Base-by-base conservation (phyloP, 108 stramenopile species). In the Schizochytrium sp. region DNA sequence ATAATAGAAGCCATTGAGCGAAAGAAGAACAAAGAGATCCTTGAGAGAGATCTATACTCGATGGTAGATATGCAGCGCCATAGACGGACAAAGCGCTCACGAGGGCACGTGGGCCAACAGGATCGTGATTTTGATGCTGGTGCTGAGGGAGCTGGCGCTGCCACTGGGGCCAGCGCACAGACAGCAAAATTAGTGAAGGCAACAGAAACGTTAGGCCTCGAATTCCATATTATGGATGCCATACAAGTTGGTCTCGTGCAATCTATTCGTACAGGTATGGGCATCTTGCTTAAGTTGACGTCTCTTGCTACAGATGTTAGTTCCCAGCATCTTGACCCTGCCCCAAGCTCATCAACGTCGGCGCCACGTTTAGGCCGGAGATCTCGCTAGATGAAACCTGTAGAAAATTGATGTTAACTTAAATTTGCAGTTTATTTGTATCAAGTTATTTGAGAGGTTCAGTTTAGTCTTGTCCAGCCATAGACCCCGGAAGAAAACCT, bases 11-110 rank as follows among this genome's bases (percentile, higher is more conserved):
- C 76, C 28, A 1, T 83, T 5, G 53, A 83, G 7, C 19, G 40
- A 38, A 83, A 83, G 47, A 83, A 83, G 28, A 42, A 83, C 76
- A 83, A 55, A 38, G 15, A 83, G 28, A 83, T 83, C 50, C 76
- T 83, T 10, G 53, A 83, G 47, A 46, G 76, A 17, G 76, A 83
- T 50, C 12, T 83, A 5, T 49, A 19, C 76, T n/a, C 49, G 50
- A 47, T 83, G 50, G 76, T 83, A 5, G 55, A 13, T 53, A 49
- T 55, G 76, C 10, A 83, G 5, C 28, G 50, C 5, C 47, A 53
- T n/a, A 83, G 55, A 5, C 76, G 76, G 19, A n/a, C 19, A 10
- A 83, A 83, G 76, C 76, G 76, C 12, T 53, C 38, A 10, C 76
- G 47, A 47, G 15, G 38, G 17, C 5, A 55, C 40, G 19, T 60